phyloP scores from a whole-genome alignment of 495 filamentous ascomycete genomes.

The Lasiosphaeris hirsuta region DNA sequence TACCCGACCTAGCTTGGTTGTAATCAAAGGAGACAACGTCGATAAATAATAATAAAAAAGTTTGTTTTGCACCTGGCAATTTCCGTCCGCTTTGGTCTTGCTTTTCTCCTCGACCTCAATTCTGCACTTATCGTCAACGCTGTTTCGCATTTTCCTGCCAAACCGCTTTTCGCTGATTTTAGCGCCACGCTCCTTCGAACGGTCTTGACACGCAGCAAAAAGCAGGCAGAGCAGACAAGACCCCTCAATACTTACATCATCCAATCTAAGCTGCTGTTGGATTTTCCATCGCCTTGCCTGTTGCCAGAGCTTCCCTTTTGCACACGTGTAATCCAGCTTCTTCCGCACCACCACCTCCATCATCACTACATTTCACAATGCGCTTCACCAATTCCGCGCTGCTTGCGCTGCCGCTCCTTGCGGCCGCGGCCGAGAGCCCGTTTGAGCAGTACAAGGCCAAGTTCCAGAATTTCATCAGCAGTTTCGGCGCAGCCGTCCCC shows the following conservation, averaged over 20 bases:
- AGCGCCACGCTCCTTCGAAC: conserved; percentile 3
- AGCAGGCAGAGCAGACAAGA: conserved; percentile 4
- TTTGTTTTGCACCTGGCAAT: background rate
- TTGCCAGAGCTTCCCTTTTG: too few relatives aligned
- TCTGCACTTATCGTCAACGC: background rate
- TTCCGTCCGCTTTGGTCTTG: background rate
- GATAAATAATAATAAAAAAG: conserved; percentile 18
- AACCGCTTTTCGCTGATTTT: conserved; percentile 3
- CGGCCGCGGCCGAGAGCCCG: conserved; percentile 53
- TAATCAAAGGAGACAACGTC: conserved; percentile 17
- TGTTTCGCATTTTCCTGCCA: background rate
- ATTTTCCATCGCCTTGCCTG: background rate
- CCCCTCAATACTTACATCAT: conserved; percentile 26
- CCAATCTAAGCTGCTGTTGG: background rate
- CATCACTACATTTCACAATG: conserved; percentile 50
- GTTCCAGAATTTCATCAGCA: conserved; percentile 57
- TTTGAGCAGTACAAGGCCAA: conserved; percentile 62
- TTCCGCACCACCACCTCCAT: conserved; percentile 5
- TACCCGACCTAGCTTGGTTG: conserved; percentile 3
- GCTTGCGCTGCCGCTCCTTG: conserved; percentile 66
- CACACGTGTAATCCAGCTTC: conserved; percentile 1
- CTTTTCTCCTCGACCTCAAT: background rate
- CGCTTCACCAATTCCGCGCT: conserved; percentile 62
- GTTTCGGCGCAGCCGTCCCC: conserved; percentile 41
- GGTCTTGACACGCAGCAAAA: background rate